Conservation (phyloP, 1,139 yeast genomes). For the Yamadazyma membranifaciens region DNA sequence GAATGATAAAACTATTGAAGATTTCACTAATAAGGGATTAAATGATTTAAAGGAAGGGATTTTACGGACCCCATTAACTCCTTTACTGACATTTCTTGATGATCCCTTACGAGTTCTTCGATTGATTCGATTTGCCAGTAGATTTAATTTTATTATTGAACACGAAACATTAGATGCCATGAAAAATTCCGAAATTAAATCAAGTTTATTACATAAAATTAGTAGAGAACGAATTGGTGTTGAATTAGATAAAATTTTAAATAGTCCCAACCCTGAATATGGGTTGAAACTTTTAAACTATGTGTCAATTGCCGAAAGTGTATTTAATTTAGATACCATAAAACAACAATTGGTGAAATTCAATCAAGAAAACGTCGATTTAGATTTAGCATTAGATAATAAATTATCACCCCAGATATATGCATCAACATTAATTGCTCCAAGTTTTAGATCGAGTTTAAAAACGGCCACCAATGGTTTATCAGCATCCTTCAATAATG, state of each 20-base stretch:
- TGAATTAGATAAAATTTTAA: conserved; percentile 74
- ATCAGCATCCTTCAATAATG: conserved; percentile 2
- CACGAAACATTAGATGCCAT: conserved; percentile 61
- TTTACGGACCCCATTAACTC: conserved; percentile 83
- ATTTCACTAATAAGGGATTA: conserved; percentile 74
- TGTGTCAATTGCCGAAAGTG: conserved; percentile 54
- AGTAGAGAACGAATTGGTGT: conserved; percentile 89
- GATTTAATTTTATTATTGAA: conserved; percentile 70
- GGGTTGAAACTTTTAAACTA: conserved; percentile 62
- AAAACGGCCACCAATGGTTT: neutral
- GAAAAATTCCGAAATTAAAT: conserved; percentile 56
- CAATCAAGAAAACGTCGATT: neutral
- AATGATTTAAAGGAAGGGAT: conserved; percentile 68
- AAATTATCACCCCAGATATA: conserved; percentile 3
- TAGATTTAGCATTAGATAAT: neutral
- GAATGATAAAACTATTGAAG: conserved; percentile 68
- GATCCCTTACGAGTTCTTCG: conserved; percentile 91
- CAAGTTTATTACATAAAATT: conserved; percentile 67
- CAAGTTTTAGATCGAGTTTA: neutral
- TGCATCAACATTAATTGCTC: conserved; percentile 1
- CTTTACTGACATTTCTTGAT: conserved; percentile 80
- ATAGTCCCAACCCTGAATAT: conserved; percentile 59
- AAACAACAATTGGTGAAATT: conserved; percentile 4
- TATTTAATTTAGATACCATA: conserved; percentile 47
- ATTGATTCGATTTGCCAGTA: conserved; percentile 79